phyloP scores from a whole-genome alignment of 2,329 filamentous ascomycete genomes.

The Cadophora malorum region DNA sequence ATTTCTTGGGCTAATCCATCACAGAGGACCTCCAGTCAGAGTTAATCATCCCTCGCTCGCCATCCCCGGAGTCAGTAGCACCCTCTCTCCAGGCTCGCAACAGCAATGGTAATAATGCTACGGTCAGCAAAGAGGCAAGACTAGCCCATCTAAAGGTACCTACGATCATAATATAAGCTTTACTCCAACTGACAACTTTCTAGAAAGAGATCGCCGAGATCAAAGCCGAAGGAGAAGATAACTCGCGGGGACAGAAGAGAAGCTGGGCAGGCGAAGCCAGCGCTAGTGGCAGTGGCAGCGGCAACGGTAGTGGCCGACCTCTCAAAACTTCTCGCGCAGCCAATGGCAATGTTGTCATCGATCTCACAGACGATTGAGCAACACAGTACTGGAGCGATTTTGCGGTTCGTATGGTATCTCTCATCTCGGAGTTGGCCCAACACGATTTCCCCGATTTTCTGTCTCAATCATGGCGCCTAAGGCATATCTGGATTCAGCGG shows the following conservation, averaged over 20 bases:
- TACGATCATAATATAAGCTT: not conserved
- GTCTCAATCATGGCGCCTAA: not conserved
- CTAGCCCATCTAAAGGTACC: conserved; percentile 35
- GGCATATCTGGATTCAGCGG: not conserved
- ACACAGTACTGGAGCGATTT: not conserved
- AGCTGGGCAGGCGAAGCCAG: conserved; percentile 12
- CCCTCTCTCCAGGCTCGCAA: not conserved
- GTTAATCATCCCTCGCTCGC: conserved; percentile 35
- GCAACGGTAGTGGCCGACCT: conserved; percentile 18
- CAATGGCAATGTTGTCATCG: conserved; percentile 29
- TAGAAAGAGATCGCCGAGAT: conserved; percentile 36
- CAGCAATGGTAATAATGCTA: not conserved
- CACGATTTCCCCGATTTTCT: not conserved
- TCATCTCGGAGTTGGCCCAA: not conserved
- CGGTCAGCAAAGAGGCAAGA: conserved; percentile 22
- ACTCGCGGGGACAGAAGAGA: conserved; percentile 22
- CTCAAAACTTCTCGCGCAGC: conserved; percentile 31
- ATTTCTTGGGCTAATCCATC: not conserved
- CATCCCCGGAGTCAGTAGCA: conserved; percentile 28
- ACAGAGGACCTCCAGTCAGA: conserved; percentile 34
- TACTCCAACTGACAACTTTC: not conserved
- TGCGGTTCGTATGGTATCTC: no score
- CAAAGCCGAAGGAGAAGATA: conserved; percentile 31
- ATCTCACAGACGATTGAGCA: conserved; percentile 37
- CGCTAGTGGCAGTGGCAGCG: conserved; percentile 20